Evolutionary conservation across 176 grass and related monocot species (phyloP), one percentile per base, ranked within the genome.

Genomic region (Bonia amplexicaulis): DNA sequence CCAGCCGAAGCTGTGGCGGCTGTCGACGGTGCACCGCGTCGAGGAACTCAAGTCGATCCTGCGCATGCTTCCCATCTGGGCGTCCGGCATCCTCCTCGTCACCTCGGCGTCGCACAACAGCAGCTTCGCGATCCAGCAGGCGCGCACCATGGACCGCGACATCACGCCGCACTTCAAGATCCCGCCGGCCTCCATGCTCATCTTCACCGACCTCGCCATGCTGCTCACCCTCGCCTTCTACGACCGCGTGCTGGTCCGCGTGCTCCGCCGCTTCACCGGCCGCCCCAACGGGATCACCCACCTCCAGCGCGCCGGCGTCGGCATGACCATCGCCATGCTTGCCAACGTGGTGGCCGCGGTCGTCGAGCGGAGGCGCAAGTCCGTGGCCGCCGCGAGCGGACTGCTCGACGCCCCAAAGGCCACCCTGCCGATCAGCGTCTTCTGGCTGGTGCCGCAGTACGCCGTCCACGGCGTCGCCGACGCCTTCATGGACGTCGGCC

Each of bases 11-110:
- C 88, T 89, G 11, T 97, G 94, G 94, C 84, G 68, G 19, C 45
- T 97, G 75, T 87, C 92, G 42, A 97, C 94, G 7, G 94, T 97
- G 64, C 94, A 97, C 79, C 92, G 94, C 14, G 85, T 97, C 5
- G 94, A 97, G 84, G 94, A 97, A 86, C 80, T 97, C 69, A 94
- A 97, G 82, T 94, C 94, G 22, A 94, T 97, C 80, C 68, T 97
- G 6, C 81, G 94, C 2, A 87, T 94, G 90, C 82, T 97, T 16
- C 94, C 94, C 9, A 94, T 97, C 71, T 94, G 94, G 85, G 85
- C 92, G 13, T 92, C 87, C 6, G 90, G 92, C 27, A 92, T 97
- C 76, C 85, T 97, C 2, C 68, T 94, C 23, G 81, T 92, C 47
- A 94, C 90, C 4, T 81, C 92, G 11, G 83, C 86, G 33, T 90